phyloP scores from a whole-genome alignment of 2,329 filamentous ascomycete genomes.

The Periconia sp. region DNA sequence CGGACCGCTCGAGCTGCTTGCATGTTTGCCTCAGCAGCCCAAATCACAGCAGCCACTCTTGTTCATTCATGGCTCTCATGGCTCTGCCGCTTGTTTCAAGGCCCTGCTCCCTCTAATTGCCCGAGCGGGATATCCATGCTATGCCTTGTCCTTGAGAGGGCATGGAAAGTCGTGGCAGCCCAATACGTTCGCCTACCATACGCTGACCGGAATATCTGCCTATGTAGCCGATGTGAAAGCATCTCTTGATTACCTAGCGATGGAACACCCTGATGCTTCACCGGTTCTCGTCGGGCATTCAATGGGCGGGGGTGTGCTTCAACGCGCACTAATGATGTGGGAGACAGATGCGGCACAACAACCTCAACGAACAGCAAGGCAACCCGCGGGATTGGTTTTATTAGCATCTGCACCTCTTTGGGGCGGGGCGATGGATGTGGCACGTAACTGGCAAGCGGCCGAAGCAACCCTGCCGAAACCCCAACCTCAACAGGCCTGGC shows the following conservation, averaged over 20 bases:
- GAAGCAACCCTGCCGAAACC: conserved; percentile 3
- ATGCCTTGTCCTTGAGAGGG: conserved; percentile 10
- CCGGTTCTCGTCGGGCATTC: conserved; percentile 13
- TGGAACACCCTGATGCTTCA: background rate
- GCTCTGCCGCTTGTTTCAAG: conserved; percentile 12
- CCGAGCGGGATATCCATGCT: conserved; percentile 7
- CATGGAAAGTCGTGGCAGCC: conserved; percentile 13
- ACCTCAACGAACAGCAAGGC: too few relatives aligned
- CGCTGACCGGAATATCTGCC: conserved; percentile 3
- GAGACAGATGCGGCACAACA: background rate
- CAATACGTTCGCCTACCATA: conserved; percentile 5
- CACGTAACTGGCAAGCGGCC: conserved; percentile 10
- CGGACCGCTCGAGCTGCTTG: conserved; percentile 11
- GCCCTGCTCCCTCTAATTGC: conserved; percentile 8
- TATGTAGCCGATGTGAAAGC: conserved; percentile 6
- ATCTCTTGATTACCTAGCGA: background rate
- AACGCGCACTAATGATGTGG: conserved; percentile 5
- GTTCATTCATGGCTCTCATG: conserved; percentile 9
- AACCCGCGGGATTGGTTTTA: conserved; percentile 6
- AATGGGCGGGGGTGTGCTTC: conserved; percentile 10
- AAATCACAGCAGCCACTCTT: conserved; percentile 5
- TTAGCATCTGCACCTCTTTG: conserved; percentile 9
- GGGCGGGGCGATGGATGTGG: conserved; percentile 11
- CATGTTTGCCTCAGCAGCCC: conserved; percentile 1
- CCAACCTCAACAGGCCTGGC: conserved; percentile 3